Evolutionary conservation across 2,329 filamentous ascomycete species (phyloP).

Genomic region (Sporothrix protearum): DNA sequence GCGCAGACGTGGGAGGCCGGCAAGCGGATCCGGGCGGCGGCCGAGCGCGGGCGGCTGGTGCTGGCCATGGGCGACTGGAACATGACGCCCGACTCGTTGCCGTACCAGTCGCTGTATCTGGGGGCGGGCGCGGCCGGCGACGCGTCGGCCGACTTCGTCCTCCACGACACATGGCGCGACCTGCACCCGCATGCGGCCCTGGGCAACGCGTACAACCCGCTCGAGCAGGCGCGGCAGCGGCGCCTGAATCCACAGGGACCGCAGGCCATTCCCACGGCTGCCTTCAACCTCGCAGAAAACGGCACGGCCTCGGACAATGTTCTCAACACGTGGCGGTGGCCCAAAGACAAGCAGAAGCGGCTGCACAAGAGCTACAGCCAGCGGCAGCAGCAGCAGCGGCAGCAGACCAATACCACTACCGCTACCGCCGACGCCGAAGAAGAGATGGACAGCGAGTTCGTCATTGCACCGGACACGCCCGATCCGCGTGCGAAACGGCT

Average conservation of each 20-base stretch:
- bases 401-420: too few species aligned
- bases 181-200: conserved; percentile 80
- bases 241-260: conserved; percentile 35
- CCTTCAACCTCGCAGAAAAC: conserved; percentile 74
- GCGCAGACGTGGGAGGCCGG: conserved; percentile 94
- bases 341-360: conserved; percentile 35
- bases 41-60: conserved; percentile 72
- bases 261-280: conserved; percentile 62
- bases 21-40: conserved; percentile 79
- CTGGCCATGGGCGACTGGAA: conserved; percentile 93
- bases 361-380: conserved; percentile 22
- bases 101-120: conserved; percentile 66
- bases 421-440: not conserved
- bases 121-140: conserved; percentile 53
- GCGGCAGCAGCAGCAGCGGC: too few species aligned
- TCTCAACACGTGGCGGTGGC: conserved; percentile 92
- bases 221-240: conserved; percentile 62
- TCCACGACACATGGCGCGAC: conserved; percentile 80
- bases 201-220: conserved; percentile 63
- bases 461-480: conserved; percentile 53
- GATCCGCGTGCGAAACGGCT: conserved; percentile 80
- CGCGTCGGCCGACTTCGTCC: conserved; percentile 54
- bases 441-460: conserved; percentile 11
- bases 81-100: conserved; percentile 83
- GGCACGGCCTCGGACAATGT: conserved; percentile 83